Conservation (phyloP, 2,329 filamentous ascomycete genomes). For the Calonectria henricotiae region DNA sequence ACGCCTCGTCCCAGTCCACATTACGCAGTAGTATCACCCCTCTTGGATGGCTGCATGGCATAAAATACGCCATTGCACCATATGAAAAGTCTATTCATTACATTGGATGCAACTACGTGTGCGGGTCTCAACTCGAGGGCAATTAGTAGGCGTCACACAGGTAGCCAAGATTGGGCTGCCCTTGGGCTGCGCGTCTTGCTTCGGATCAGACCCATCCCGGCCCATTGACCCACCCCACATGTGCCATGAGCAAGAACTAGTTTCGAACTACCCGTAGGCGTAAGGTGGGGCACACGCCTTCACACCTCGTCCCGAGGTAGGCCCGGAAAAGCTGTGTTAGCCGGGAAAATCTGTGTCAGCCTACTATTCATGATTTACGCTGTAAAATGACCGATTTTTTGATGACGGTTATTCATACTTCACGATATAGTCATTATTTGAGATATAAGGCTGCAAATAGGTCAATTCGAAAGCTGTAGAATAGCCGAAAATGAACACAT, state of each 20-base stretch:
- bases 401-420: no score
- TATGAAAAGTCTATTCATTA: background rate
- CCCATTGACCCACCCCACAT: background rate
- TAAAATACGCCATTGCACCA: conserved; percentile 13
- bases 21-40: conserved; percentile 3
- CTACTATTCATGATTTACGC: no score
- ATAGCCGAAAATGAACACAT: no score
- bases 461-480: no score
- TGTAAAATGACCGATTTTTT: no score
- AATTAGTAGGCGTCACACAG: background rate
- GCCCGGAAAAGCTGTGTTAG: no score
- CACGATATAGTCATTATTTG: no score
- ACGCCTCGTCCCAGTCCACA: conserved; percentile 22
- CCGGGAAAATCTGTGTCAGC: no score
- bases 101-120: background rate
- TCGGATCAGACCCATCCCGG: background rate
- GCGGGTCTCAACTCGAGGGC: conserved; percentile 4
- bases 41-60: conserved; percentile 19
- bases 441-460: no score
- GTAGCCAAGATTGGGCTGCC: conserved; percentile 4
- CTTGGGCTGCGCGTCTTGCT: background rate
- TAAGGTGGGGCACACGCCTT: no score
- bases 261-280: no score
- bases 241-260: conserved; percentile 3
- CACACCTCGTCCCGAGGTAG: no score